phyloP scores from a whole-genome alignment of 306 rosid genomes.

The Sphenostylis stenocarpa region DNA sequence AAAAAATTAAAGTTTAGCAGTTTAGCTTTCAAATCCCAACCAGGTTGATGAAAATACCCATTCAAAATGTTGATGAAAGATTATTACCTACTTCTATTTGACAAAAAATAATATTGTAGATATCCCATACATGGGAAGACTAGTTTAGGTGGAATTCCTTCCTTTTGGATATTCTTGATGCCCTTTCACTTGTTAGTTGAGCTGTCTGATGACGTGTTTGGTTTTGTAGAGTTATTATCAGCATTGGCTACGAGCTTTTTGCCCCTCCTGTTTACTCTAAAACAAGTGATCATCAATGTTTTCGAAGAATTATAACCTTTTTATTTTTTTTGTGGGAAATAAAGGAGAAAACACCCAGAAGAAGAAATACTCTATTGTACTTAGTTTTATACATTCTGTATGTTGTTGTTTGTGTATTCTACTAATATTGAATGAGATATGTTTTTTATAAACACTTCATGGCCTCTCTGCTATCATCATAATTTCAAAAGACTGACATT shows the following conservation, averaged over 20 bases:
- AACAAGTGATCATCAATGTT: neutral
- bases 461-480: conserved; percentile 4
- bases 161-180: neutral
- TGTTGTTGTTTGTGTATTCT: conserved; percentile 15
- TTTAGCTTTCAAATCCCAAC: conserved; percentile 6
- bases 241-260: neutral
- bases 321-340: neutral
- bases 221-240: conserved; percentile 14
- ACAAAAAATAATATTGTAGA: neutral
- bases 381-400: conserved; percentile 14
- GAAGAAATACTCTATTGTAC: conserved; percentile 10
- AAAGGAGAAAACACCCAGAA: neutral
- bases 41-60: neutral
- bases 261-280: neutral
- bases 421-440: neutral
- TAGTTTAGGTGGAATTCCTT: conserved; percentile 8
- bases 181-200: neutral
- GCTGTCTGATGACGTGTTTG: conserved; percentile 2
- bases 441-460: neutral
- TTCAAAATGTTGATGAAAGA: conserved; percentile 16
- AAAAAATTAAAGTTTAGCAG: neutral
- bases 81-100: neutral
- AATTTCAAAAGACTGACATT: conserved; percentile 19
- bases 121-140: neutral
- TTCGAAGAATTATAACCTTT: conserved; percentile 2